phyloP scores from a whole-genome alignment of 1,284 basidiomycete genomes.

The Boletus holoroseus region DNA sequence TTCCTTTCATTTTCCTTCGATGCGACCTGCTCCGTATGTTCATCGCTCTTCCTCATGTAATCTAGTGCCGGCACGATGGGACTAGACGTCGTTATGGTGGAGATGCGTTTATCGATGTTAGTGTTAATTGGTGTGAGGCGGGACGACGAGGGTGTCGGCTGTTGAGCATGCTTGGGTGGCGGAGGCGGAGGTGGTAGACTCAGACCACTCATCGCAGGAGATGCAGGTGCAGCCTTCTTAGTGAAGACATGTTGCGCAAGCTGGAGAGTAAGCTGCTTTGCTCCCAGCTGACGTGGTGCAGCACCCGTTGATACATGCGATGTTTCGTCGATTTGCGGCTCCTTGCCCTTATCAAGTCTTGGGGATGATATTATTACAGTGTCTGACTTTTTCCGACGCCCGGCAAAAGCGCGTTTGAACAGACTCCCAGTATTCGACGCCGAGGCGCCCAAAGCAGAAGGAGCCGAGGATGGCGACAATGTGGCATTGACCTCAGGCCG shows the following conservation, averaged over 20 bases:
- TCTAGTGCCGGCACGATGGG: conserved; percentile 35
- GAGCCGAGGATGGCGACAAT: conserved; percentile 29
- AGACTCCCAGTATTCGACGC: conserved; percentile 41
- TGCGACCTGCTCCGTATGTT: conserved; percentile 19
- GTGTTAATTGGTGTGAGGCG: conserved; percentile 25
- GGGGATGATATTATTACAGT: conserved; percentile 32
- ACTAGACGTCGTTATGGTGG: conserved; percentile 31
- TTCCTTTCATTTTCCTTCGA: conserved; percentile 29
- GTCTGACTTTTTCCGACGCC: conserved; percentile 61
- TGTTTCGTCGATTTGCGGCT: conserved; percentile 22
- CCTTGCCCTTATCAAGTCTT: conserved; percentile 31
- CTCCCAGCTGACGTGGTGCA: conserved; percentile 24
- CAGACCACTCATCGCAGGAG: conserved; percentile 28
- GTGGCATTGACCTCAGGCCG: conserved; percentile 28
- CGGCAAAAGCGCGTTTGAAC: conserved; percentile 59
- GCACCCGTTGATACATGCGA: conserved; percentile 24
- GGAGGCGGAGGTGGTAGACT: conserved; percentile 32
- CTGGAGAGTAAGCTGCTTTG: conserved; percentile 35
- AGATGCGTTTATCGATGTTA: conserved; percentile 28
- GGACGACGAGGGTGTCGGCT: conserved; percentile 10
- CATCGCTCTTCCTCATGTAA: conserved; percentile 32
- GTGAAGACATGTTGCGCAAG: conserved; percentile 43
- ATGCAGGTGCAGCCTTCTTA: conserved; percentile 31
- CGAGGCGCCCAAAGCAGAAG: conserved; percentile 23
- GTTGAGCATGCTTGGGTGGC: conserved; percentile 35